Percentiles rank a stretch among this genome's conserved stretches.
These are phyloP conservation scores for Eucalyptus dawsonii DNA, from an alignment of 345 rosid species.

Conservation along the genomic window DNA sequence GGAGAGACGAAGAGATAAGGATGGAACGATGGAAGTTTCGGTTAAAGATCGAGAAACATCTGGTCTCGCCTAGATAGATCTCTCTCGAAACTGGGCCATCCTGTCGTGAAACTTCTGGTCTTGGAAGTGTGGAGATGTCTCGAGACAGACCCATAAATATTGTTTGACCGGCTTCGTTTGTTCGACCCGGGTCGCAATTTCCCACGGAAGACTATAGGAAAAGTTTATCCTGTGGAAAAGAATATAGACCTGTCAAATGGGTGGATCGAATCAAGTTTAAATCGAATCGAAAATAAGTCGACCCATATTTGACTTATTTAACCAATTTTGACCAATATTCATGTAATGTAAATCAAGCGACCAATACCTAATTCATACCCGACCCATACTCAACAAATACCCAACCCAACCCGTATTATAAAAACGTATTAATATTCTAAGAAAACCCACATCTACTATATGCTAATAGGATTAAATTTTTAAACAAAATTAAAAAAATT, in stretches of 20 bases:
- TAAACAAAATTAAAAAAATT: too few relatives aligned
- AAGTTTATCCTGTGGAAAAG: background rate
- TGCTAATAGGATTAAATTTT: too few relatives aligned
- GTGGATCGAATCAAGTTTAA: too few relatives aligned
- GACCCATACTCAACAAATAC: too few relatives aligned
- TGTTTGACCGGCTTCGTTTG: background rate
- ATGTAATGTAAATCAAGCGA: too few relatives aligned
- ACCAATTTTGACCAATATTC: rapidly evolving
- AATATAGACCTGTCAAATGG: too few relatives aligned
- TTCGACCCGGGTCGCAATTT: too few relatives aligned
- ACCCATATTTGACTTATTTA: rapidly evolving
- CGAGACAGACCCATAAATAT: background rate
- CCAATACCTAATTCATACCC: too few relatives aligned
- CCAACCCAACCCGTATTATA: rapidly evolving
- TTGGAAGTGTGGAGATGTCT: background rate
- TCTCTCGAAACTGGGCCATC: background rate
- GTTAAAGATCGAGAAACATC: background rate
- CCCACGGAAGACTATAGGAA: background rate
- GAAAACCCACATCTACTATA: too few relatives aligned
- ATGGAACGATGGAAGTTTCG: background rate
- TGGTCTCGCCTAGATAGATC: background rate
- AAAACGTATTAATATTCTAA: too few relatives aligned
- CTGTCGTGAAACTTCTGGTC: background rate
- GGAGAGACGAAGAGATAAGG: background rate
- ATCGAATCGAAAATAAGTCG: too few relatives aligned